These are phyloP conservation scores for Takashimella koratensis DNA, from an alignment of 1,284 basidiomycete genomes.

Conservation along the genomic window DNA sequence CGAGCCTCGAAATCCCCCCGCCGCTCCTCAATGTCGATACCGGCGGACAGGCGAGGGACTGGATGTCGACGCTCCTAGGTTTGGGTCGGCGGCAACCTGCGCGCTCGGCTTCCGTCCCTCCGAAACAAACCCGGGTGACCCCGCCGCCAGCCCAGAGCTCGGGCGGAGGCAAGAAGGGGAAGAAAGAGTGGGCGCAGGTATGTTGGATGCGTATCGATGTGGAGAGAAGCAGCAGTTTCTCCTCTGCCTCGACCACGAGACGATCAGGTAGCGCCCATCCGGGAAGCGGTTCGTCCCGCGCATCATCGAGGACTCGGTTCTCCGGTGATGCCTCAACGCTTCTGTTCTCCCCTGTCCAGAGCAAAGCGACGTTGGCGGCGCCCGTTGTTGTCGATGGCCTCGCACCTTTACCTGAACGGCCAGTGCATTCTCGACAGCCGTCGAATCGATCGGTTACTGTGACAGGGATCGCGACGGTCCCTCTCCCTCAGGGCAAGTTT, in stretches of 20 bases:
- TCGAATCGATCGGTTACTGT: no score
- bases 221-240: neutral
- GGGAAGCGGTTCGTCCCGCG: neutral
- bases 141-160: conserved; percentile 5
- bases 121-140: conserved; percentile 10
- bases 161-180: conserved; percentile 3
- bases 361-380: neutral
- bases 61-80: conserved; percentile 17
- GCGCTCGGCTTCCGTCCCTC: conserved; percentile 24
- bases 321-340: neutral
- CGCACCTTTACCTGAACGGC: neutral
- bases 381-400: neutral
- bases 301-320: neutral
- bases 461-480: neutral
- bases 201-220: conserved; percentile 16
- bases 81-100: conserved; percentile 10
- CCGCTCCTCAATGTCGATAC: neutral
- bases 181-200: conserved; percentile 15
- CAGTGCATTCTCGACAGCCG: neutral
- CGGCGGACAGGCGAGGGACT: neutral
- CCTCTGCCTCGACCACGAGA: neutral
- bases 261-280: neutral
- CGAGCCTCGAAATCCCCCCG: neutral
- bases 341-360: neutral
- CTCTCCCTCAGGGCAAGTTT: neutral